Base-by-base conservation (phyloP, 169 alveolate species). In the Eimeria maxima region DNA sequence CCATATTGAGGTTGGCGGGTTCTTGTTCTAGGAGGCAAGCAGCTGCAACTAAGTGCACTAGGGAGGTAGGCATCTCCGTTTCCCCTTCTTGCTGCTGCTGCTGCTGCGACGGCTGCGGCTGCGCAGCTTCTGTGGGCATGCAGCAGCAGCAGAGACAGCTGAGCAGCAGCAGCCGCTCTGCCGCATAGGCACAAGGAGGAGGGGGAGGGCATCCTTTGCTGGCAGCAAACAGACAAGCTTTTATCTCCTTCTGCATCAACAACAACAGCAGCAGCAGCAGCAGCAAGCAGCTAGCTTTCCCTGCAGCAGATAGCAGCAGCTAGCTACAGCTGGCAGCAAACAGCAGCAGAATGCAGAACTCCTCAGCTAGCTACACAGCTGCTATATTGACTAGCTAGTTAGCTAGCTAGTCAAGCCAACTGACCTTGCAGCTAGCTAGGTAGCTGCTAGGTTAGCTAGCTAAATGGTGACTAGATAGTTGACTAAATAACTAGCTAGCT, bases 81-180 rank as follows among this genome's bases (percentile, higher is more conserved):
- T 80, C 69, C 69, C 38, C 69, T 22, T 80, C 71, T 29, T 69
- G 80, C 80, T 69, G 80, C 80, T 69, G 80, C 80, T 69, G 80
- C 16, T 24, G 44, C 71, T 47, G 90, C 45, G 13, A 38, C 69
- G 11, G 60, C 60, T 53, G 60, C 60, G 60, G 60, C 60, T 53
- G 60, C 60, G 60, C 16, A 14, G 60, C 60, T 47, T 80, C 90
- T 0, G 90, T 80, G 60, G 90, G 90, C 90, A 80, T 80, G 90
- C 90, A 80, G 90, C 90, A 80, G 90, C 90, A 80, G 71, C 90
- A 80, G n/a, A 80, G 90, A 4, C 90, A 80, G 69, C 90, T 80
- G 0, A 80, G 42, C 44, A 29, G 69, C 71, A 80, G 90, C 45
- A 80, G 90, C 42, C 90, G 65, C 24, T 80, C 90, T 2, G 90